These are phyloP conservation scores for Ziziphus jujuba DNA, from an alignment of 306 rosid genomes.

Conservation along the genomic window DNA sequence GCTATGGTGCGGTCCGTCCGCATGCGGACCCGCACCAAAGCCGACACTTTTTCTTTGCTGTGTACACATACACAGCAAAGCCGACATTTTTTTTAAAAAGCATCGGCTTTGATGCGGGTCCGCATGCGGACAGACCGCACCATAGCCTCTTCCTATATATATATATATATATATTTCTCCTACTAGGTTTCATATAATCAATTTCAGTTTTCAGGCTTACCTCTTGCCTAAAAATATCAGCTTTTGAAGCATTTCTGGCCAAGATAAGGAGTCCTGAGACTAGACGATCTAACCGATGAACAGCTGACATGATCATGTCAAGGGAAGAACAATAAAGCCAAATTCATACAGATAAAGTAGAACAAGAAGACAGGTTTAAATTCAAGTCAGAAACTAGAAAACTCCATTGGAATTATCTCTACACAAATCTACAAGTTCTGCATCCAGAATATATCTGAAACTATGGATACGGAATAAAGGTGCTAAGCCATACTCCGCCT, in stretches of 20 bases:
- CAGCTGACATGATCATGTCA: conserved; percentile 60
- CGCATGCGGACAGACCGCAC: too few species aligned
- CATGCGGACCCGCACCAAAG: too few species aligned
- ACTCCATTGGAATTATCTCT: neutral
- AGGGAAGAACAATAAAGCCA: conserved; percentile 45
- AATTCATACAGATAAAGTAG: conserved; percentile 17
- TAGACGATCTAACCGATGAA: conserved; percentile 92
- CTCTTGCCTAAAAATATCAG: conserved; percentile 85
- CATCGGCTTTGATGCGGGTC: too few species aligned
- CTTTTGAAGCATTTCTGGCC: conserved; percentile 85
- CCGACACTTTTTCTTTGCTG: too few species aligned
- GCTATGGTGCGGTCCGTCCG: too few species aligned
- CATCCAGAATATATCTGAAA: conserved; percentile 10
- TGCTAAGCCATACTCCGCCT: conserved; percentile 84
- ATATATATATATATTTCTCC: too few species aligned
- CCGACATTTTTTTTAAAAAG: too few species aligned
- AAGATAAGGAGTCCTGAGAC: conserved; percentile 96
- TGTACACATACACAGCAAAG: too few species aligned
- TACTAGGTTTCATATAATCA: neutral
- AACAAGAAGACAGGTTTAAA: conserved; percentile 10
- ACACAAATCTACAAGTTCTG: neutral
- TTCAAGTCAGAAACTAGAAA: conserved; percentile 10
- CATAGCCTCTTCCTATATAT: too few species aligned
- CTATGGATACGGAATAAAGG: conserved; percentile 92
- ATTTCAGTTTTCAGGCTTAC: conserved; percentile 32